Evolutionary conservation across 768 basidiomycete genomes (phyloP), one percentile per base, ranked within the genome.

Genomic region (Sutorius australiensis): DNA sequence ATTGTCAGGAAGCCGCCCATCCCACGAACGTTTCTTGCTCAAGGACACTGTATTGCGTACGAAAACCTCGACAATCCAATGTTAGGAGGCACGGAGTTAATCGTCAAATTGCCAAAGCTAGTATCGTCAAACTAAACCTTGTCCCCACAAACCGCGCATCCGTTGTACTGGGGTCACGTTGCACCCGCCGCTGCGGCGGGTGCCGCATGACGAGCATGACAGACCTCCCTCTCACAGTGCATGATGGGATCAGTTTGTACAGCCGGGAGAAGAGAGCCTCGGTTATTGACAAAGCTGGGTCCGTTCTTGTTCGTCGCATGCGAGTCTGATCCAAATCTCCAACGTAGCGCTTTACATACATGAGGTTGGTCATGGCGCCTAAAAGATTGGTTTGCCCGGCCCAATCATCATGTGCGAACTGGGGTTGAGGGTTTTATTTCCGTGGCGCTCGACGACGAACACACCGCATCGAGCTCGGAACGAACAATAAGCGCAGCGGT

Each of bases 1-100:
- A 55, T 50, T 46, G 55, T 62, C 50, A 53, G 36, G 42, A 45
- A 54, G 49, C 53, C 49, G 16, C 62, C 14, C 49, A 5, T 34
- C 1, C 17, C 17, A 14, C 24, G 10, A 37, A 47, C 13, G 33
- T 17, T 11, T 24, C 33, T 45, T 14, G 19, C n/a, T 17, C 12
- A 30, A 36, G 11, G 36, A 24, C 17, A 46, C 54, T 10, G 17
- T 50, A 31, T 16, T 10, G 2, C 19, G 5, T 14, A 24, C 24
- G 24, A 24, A 24, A 24, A 24, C 2, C 21, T 32, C 14, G 19
- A 28, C 11, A 3, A 19, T 17, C 3, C 6, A n/a, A 7, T 6
- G 28, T 8, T 17, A 45, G 5, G 13, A 34, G 34, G 24, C 38
- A 45, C 19, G 33, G 49, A 27, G n/a, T 2, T 33, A 46, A 52